A percentile compares a stretch with the other conserved stretches of the same genome.
Conservation (phyloP, 2,329 filamentous ascomycete species). For the Coniella vitis region DNA sequence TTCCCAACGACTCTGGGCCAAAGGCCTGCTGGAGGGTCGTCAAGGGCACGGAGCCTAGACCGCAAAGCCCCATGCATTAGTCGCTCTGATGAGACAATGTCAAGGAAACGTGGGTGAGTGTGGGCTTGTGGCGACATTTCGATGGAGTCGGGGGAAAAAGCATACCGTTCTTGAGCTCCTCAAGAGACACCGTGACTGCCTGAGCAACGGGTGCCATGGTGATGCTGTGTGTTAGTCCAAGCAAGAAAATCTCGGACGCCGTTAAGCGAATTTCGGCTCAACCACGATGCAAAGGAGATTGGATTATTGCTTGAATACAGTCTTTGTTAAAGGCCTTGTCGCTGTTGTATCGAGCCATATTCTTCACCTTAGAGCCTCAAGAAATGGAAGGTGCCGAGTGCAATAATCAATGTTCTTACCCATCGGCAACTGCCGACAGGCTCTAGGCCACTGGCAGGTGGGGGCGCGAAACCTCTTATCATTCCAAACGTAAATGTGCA, state of each 20-base stretch:
- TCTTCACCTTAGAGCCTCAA: background rate
- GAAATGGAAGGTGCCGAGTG: background rate
- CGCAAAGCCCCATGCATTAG: constrained; percentile 10
- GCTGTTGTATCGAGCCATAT: no score
- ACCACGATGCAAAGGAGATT: no score
- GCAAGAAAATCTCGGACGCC: background rate
- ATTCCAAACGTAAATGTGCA: no score
- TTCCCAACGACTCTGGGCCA: constrained; percentile 82
- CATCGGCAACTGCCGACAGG: no score
- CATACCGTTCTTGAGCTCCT: constrained; percentile 51
- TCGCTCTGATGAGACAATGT: background rate
- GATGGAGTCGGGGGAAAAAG: background rate
- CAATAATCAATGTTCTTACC: no score
- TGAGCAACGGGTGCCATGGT: constrained; percentile 43
- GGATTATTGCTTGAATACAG: no score
- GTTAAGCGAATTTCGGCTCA: no score
- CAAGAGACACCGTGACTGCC: constrained; percentile 54
- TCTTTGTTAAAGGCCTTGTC: no score
- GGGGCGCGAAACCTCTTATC: no score
- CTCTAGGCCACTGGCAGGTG: no score
- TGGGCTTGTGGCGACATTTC: background rate
- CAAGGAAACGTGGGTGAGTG: background rate
- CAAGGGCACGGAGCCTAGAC: constrained; percentile 58
- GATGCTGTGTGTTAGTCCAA: background rate
- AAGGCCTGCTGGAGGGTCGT: constrained; percentile 71